phyloP scores from a whole-genome alignment of 306 rosid species.

The Malus domestica region DNA sequence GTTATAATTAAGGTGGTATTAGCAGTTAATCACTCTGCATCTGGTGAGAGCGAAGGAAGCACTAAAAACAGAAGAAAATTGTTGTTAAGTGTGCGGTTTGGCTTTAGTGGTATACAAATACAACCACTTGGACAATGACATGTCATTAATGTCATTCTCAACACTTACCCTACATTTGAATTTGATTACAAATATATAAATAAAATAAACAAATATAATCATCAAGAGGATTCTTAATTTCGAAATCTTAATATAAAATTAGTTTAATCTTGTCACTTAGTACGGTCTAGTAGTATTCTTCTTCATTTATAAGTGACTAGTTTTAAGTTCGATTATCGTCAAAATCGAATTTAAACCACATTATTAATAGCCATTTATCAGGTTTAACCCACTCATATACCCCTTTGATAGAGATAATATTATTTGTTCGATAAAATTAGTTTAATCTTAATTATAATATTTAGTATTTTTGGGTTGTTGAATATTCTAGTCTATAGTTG shows the following conservation, averaged over 20 bases:
- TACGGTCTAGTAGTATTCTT: accelerated
- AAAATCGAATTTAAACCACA: too few relatives aligned
- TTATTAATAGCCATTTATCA: accelerated
- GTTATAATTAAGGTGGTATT: not conserved
- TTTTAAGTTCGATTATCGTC: accelerated
- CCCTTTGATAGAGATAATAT: too few relatives aligned
- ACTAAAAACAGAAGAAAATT: not conserved
- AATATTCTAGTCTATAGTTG: not conserved
- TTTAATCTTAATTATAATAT: not conserved
- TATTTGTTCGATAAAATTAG: not conserved
- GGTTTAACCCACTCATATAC: too few relatives aligned
- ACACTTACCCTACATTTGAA: not conserved
- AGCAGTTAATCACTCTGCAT: not conserved
- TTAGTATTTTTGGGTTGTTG: not conserved
- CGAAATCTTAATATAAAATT: not conserved
- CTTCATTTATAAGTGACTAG: too few relatives aligned
- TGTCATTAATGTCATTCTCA: slow-evolving; percentile 11
- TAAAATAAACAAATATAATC: not conserved
- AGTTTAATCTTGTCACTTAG: not conserved
- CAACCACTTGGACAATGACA: slow-evolving; percentile 9
- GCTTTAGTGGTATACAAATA: not conserved
- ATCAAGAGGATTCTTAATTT: not conserved
- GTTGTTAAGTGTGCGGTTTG: not conserved
- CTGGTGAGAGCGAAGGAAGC: not conserved
- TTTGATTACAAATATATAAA: not conserved